Percentiles rank a stretch among this genome's conserved stretches.
Evolutionary conservation across 257 asterid species (phyloP).

Genomic region (Forsythia suspensa): DNA sequence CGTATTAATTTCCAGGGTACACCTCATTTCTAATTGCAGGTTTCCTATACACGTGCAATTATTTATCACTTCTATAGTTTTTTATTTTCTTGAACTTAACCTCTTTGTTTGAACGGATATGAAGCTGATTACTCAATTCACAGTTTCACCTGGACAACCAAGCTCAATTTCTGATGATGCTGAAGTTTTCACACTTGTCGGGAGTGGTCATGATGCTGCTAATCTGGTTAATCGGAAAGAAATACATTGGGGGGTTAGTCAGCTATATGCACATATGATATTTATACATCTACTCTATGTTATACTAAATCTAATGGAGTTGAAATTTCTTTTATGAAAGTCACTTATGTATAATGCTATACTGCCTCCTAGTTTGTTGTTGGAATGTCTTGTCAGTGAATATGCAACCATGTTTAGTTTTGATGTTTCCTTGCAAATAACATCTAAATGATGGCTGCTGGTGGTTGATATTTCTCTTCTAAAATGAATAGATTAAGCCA

Average conservation of each 20-base stretch:
- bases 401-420: neutral
- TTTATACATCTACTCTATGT: neutral
- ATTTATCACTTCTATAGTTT: constrained; percentile 5
- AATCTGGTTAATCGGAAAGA: constrained; percentile 88
- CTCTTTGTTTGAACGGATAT: constrained; percentile 8
- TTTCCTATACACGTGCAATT: neutral
- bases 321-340: neutral
- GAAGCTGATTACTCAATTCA: constrained; percentile 23
- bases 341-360: neutral
- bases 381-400: neutral
- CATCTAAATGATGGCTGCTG: neutral
- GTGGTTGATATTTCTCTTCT: neutral
- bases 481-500: neutral
- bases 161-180: constrained; percentile 86
- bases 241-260: constrained; percentile 96
- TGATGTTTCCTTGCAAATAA: neutral
- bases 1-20: constrained; percentile 92
- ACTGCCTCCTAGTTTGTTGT: neutral
- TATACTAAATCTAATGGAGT: neutral
- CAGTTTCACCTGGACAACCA: constrained; percentile 98
- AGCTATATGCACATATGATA: neutral
- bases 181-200: constrained; percentile 77
- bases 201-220: constrained; percentile 83
- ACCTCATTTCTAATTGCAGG: constrained; percentile 3
- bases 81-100: neutral